Conservation (phyloP, 495 filamentous ascomycete genomes). For the Talaromyces trachyspermus region DNA sequence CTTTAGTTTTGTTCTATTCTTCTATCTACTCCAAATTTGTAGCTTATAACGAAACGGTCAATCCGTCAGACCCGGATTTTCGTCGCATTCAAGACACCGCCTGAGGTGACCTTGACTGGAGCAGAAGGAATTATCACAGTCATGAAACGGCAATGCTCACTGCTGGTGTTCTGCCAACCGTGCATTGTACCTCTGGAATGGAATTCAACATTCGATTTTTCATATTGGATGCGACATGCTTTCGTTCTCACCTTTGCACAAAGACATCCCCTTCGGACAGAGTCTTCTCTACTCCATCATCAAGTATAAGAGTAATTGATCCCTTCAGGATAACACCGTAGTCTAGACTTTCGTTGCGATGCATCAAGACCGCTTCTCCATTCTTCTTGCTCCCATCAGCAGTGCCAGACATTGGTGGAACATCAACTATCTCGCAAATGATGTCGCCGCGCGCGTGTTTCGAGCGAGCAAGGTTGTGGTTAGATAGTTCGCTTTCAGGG, state of each 20-base stretch:
- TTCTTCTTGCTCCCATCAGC: neutral
- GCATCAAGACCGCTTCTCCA: slow-evolving; percentile 41
- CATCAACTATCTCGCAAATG: neutral
- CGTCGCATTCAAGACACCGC: neutral
- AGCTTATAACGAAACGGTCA: too few relatives aligned
- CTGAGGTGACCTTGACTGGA: neutral
- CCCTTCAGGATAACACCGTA: slow-evolving; percentile 76
- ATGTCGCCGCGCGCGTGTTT: neutral
- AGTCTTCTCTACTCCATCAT: slow-evolving; percentile 51
- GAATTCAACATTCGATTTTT: neutral
- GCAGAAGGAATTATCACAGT: neutral
- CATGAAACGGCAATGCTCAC: slow-evolving; percentile 1
- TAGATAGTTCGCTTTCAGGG: neutral
- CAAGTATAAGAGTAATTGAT: slow-evolving; percentile 63
- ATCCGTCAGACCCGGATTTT: neutral
- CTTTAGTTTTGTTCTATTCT: too few relatives aligned
- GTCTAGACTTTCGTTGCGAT: slow-evolving; percentile 65
- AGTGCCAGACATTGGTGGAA: neutral
- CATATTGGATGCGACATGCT: neutral
- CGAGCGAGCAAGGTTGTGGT: neutral
- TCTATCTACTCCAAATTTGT: too few relatives aligned
- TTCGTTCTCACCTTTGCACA: slow-evolving; percentile 39
- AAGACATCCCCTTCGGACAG: slow-evolving; percentile 67
- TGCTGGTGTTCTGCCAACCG: slow-evolving; percentile 32
- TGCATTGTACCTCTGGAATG: slow-evolving; percentile 32